Base-by-base conservation (phyloP, 2,329 filamentous ascomycete genomes). In the Ceratocystis diversiconidia region DNA sequence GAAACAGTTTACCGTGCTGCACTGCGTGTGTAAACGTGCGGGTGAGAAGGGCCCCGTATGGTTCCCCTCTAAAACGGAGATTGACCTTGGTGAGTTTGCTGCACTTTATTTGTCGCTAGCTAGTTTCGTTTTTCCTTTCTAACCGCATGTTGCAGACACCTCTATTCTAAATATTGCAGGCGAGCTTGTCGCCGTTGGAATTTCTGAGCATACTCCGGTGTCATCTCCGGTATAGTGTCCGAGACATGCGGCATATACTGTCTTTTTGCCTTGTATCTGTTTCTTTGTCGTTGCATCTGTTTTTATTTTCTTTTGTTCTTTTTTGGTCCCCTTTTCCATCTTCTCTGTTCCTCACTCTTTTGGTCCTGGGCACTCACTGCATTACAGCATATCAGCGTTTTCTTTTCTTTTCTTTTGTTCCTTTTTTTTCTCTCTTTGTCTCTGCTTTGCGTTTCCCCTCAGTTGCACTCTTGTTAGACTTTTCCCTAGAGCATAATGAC, bases 31-130 rank as follows among this genome's bases (percentile, higher is more conserved):
- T 44, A 60, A 50, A 48, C 66, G 66, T 3, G 61, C 44, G 8
- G 52, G 60, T 1, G 63, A 67, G 41, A 63, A 65, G 32, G 46
- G 59, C 25, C 66, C 66, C 17, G 66, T 65, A 7, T 67, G 66
- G 66, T 67, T 67, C 32, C 66, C 66, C 4, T 65, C 66, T 2
- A 55, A 65, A 15, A 67, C 66, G 3, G 66, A 67, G 61, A 63
- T 67, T 10, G 66, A 67, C 36, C 50, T 67, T 12, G 52, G 66
- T 67, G 65, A 59, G 66, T 59, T 32, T 41, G 25, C 44, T 10
- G 5, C 7, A 41, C 36, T 41, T 25, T 8, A 17, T 30, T 10
- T 62, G 8, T 36, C 10, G 12, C 22, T 22, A 1, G 2, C 30
- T 41, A 3, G 3, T 8, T 12, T 19, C 44, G 44, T 19, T 19